These are phyloP conservation scores for Trichoderma sp. DNA, from an alignment of 2,329 filamentous ascomycete genomes.

Conservation along the genomic window DNA sequence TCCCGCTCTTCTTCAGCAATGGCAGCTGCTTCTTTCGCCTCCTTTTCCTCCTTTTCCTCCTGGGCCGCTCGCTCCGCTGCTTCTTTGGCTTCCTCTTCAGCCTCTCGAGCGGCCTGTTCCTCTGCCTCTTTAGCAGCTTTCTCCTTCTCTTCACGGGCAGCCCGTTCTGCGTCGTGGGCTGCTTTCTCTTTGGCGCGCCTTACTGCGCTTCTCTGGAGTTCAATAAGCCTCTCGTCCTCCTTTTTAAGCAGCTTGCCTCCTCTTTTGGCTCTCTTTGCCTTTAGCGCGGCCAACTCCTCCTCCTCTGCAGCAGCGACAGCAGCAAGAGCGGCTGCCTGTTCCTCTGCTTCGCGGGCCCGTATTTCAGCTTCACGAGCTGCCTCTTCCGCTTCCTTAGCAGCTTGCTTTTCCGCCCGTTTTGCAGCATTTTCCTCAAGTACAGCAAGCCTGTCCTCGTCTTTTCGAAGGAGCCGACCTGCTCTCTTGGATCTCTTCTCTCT, in stretches of 20 bases:
- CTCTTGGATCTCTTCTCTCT: conserved; percentile 36
- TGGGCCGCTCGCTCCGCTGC: conserved; percentile 3
- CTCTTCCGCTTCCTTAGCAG: conserved; percentile 33
- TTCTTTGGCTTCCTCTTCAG: conserved; percentile 28
- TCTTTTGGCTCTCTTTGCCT: conserved; percentile 33
- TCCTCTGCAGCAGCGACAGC: conserved; percentile 40
- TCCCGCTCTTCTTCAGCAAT: conserved; percentile 41
- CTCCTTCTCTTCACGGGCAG: conserved; percentile 25
- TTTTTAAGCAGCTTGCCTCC: conserved; percentile 1
- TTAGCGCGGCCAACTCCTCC: conserved; percentile 44
- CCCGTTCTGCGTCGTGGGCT: conserved; percentile 32
- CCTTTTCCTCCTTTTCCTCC: conserved; percentile 28
- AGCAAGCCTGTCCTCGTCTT: conserved; percentile 24
- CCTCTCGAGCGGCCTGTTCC: conserved; percentile 27
- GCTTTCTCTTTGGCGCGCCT: conserved; percentile 30
- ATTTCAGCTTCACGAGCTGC: conserved; percentile 27
- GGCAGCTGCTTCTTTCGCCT: conserved; percentile 26
- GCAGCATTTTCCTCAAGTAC: conserved; percentile 1
- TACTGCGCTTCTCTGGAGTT: conserved; percentile 30
- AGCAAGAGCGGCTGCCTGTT: conserved; percentile 27
- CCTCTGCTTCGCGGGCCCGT: conserved; percentile 27
- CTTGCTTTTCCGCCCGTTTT: conserved; percentile 23
- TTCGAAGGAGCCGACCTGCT: conserved; percentile 17
- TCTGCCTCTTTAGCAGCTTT: conserved; percentile 26
- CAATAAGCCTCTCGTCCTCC: conserved; percentile 13